These are phyloP conservation scores for Boletus fagicola DNA, from an alignment of 768 basidiomycete genomes.

Conservation along the genomic window DNA sequence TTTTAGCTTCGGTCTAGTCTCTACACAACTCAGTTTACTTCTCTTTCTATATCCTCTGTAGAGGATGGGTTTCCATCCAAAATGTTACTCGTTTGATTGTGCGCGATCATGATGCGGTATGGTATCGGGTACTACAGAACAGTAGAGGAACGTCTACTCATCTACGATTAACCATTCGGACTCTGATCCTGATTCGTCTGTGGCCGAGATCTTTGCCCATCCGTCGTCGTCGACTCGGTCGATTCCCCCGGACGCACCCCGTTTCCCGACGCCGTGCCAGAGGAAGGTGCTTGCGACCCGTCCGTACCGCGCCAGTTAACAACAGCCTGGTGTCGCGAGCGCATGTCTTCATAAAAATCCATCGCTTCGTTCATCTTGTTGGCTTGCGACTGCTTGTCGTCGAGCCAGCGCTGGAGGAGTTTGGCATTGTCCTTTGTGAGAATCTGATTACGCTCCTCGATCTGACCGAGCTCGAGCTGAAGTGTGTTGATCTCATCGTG, in stretches of 20 bases:
- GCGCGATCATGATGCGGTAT: constrained; percentile 18
- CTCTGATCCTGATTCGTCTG: constrained; percentile 75
- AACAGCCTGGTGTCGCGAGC: constrained; percentile 64
- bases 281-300: constrained; percentile 34
- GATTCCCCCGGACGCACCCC: constrained; percentile 44
- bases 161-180: constrained; percentile 87
- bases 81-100: constrained; percentile 23
- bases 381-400: constrained; percentile 89
- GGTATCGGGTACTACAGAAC: constrained; percentile 17
- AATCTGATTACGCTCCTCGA: constrained; percentile 83
- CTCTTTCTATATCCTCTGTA: constrained; percentile 31
- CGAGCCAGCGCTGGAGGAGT: constrained; percentile 94
- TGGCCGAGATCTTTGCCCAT: constrained; percentile 71
- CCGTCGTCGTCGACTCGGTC: constrained; percentile 44
- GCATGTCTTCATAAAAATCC: constrained; percentile 85
- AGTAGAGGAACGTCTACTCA: constrained; percentile 31
- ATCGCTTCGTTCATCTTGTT: constrained; percentile 96
- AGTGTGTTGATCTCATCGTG: constrained; percentile 94
- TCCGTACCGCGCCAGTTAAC: constrained; percentile 53
- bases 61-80: constrained; percentile 31
- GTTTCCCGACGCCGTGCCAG: constrained; percentile 41
- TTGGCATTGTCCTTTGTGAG: constrained; percentile 92
- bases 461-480: constrained; percentile 86
- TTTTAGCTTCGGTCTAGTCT: constrained; percentile 19
- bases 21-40: constrained; percentile 20